Percentiles rank a stretch among this genome's conserved stretches.
phyloP scores from a whole-genome alignment of 2,329 filamentous ascomycete genomes.

The Pyricularia grisea region DNA sequence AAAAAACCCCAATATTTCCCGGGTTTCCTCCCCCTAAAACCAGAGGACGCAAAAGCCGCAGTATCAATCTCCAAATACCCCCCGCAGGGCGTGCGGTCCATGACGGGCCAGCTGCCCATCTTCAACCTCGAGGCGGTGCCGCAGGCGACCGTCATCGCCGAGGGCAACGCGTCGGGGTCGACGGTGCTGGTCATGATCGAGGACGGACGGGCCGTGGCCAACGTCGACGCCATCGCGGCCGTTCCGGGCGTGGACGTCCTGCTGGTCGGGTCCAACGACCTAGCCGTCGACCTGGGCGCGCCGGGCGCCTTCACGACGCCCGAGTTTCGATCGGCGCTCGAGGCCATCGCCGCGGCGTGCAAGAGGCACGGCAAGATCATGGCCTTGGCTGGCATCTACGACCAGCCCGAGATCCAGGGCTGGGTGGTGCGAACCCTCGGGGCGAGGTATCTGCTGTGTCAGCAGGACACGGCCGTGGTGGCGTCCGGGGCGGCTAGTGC shows the following conservation, averaged over 20 bases:
- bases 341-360: slow-evolving; percentile 18
- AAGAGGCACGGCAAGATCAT: slow-evolving; percentile 20
- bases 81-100: slow-evolving; percentile 15
- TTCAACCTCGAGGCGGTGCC: slow-evolving; percentile 9
- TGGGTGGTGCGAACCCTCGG: background rate
- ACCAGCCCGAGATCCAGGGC: background rate
- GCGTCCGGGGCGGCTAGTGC: background rate
- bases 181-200: slow-evolving; percentile 18
- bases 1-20: too few species aligned
- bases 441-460: background rate
- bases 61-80: slow-evolving; percentile 15
- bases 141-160: slow-evolving; percentile 8
- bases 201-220: slow-evolving; percentile 25
- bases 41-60: slow-evolving; percentile 13
- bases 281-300: slow-evolving; percentile 28
- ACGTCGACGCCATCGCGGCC: slow-evolving; percentile 28
- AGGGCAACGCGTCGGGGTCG: slow-evolving; percentile 8
- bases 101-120: slow-evolving; percentile 12
- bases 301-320: slow-evolving; percentile 27
- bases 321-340: slow-evolving; percentile 9
- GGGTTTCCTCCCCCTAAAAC: too few species aligned
- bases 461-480: background rate
- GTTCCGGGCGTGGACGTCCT: slow-evolving; percentile 28
- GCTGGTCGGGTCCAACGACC: slow-evolving; percentile 29
- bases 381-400: background rate